Evolutionary conservation across 177 flowering plant genomes (phyloP).

Genomic region (Vitis hybrid): DNA sequence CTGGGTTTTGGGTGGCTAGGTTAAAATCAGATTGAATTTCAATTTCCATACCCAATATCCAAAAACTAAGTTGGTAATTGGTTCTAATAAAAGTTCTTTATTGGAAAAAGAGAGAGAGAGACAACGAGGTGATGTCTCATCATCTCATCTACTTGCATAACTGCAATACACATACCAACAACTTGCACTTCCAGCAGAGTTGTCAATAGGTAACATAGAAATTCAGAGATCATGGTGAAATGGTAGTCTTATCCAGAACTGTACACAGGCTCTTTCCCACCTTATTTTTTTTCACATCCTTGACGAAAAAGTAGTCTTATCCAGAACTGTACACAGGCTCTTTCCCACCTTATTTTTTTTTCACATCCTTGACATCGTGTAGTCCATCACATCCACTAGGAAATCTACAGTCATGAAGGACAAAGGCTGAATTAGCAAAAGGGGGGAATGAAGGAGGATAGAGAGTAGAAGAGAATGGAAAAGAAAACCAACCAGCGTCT

Average conservation of each 20-base stretch:
- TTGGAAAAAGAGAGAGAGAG: conserved; percentile 7
- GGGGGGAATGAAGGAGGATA: too few species aligned
- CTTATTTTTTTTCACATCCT: conserved; percentile 49
- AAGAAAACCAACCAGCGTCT: conserved; percentile 69
- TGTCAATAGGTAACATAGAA: too few species aligned
- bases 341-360: not conserved
- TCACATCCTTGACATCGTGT: conserved; percentile 70
- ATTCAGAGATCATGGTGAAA: too few species aligned
- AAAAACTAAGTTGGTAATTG: too few species aligned
- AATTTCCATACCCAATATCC: too few species aligned
- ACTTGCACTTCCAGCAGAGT: not conserved
- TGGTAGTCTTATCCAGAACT: not conserved
- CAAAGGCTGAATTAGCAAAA: not conserved
- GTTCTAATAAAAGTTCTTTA: too few species aligned
- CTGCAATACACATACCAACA: not conserved
- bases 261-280: not conserved
- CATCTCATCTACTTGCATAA: not conserved
- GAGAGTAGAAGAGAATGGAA: too few species aligned
- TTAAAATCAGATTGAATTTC: too few species aligned
- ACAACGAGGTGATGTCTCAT: conserved; percentile 23
- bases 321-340: not conserved
- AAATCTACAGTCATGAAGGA: conserved; percentile 48
- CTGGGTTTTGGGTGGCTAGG: too few species aligned
- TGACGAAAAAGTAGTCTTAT: conserved; percentile 12
- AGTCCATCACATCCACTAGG: conserved; percentile 82